Conservation (phyloP, 2,329 filamentous ascomycete species). For the Diaporthe helianthi region DNA sequence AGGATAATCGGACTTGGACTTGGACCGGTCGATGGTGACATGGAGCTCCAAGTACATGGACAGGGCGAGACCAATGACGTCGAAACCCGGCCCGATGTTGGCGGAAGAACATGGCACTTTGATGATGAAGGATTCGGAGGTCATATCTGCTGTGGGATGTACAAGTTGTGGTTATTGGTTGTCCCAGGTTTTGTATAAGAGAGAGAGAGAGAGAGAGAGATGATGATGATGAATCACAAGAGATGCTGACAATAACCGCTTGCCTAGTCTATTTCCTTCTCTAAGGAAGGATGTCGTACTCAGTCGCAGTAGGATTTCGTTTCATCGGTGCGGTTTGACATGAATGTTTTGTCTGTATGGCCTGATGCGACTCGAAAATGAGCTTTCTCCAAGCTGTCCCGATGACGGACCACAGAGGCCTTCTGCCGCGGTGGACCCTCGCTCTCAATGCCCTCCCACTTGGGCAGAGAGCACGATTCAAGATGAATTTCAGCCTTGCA, state of each 20-base stretch:
- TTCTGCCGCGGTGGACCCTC: conserved; percentile 11
- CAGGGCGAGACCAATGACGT: conserved; percentile 94
- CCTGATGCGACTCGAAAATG: conserved; percentile 27
- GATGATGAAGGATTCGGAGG: conserved; percentile 69
- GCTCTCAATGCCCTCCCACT: neutral
- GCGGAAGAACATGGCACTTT: conserved; percentile 92
- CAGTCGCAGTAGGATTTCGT: neutral
- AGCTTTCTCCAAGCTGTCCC: conserved; percentile 30
- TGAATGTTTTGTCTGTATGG: neutral
- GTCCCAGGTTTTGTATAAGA: neutral
- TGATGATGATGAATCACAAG: conserved; percentile 29
- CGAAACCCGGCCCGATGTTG: conserved; percentile 97
- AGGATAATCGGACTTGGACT: conserved; percentile 61
- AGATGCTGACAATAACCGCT: neutral
- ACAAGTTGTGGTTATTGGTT: neutral
- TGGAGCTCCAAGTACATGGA: conserved; percentile 92
- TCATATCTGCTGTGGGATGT: conserved; percentile 18
- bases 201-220: neutral
- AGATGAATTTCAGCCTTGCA: neutral
- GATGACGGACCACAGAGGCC: conserved; percentile 33
- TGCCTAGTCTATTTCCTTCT: neutral
- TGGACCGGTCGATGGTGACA: conserved; percentile 74
- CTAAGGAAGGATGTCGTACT: neutral
- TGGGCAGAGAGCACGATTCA: conserved; percentile 7
- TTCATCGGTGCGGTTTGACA: neutral